phyloP scores from a whole-genome alignment of 169 alveolate genomes.

The Plasmodium ovale region DNA sequence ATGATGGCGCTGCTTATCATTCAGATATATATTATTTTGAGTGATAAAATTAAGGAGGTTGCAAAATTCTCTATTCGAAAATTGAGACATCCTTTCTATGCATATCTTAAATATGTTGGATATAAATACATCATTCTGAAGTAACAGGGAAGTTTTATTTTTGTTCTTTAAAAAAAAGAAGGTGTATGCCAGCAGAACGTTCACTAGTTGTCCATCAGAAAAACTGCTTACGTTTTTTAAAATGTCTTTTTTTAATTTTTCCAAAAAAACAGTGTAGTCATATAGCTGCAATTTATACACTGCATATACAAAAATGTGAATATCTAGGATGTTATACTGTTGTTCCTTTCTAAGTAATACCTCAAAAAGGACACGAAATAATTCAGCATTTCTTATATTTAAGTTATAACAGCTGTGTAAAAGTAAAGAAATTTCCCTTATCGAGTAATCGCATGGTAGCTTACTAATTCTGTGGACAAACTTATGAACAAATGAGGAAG shows the following conservation, averaged over 20 bases:
- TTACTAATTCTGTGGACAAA: slow-evolving; percentile 20
- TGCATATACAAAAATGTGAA: slow-evolving; percentile 53
- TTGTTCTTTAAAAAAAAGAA: not conserved
- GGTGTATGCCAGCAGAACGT: slow-evolving; percentile 46
- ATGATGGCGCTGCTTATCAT: not conserved
- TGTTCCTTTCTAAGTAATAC: slow-evolving; percentile 6
- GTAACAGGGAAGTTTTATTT: too few relatives aligned
- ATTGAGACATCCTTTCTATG: not conserved
- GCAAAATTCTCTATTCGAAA: slow-evolving; percentile 67
- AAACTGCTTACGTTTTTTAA: slow-evolving; percentile 25
- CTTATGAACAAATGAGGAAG: slow-evolving; percentile 15
- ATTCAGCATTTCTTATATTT: slow-evolving; percentile 11
- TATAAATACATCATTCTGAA: slow-evolving; percentile 16
- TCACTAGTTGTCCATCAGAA: slow-evolving; percentile 61
- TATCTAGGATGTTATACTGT: slow-evolving; percentile 38
- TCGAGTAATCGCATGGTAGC: slow-evolving; percentile 12
- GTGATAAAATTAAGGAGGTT: slow-evolving; percentile 64
- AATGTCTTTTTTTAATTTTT: slow-evolving; percentile 50
- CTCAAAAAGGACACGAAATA: slow-evolving; percentile 40
- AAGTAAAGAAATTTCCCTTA: slow-evolving; percentile 64
- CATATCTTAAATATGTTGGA: slow-evolving; percentile 38
- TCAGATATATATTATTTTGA: slow-evolving; percentile 44
- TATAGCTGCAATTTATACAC: slow-evolving; percentile 52
- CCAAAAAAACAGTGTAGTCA: slow-evolving; percentile 23
- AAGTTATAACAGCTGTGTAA: slow-evolving; percentile 37